A percentile compares a stretch with the other conserved stretches of the same genome.
Evolutionary conservation across 2,329 filamentous ascomycete species (phyloP).

Genomic region (Lachnum nothofagi): DNA sequence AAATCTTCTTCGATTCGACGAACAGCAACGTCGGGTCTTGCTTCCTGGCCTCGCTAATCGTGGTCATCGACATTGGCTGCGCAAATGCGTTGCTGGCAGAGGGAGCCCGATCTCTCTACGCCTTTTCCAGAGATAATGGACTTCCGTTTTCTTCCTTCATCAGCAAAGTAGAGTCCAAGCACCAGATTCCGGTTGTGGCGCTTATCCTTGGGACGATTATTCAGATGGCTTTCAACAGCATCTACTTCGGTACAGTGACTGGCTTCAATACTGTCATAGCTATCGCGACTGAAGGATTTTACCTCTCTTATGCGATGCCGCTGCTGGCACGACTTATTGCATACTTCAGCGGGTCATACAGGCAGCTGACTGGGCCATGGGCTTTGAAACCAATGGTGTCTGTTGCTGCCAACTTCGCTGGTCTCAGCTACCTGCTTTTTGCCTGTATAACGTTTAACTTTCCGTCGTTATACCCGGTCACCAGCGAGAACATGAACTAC

Average conservation of each 20-base stretch:
- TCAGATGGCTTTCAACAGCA: conserved; percentile 49
- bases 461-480: conserved; percentile 46
- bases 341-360: conserved; percentile 39
- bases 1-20: conserved; percentile 47
- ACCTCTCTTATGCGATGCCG: conserved; percentile 54
- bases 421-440: conserved; percentile 49
- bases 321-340: conserved; percentile 46
- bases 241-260: conserved; percentile 50
- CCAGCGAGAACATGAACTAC: conserved; percentile 53
- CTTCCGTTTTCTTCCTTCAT: conserved; percentile 46
- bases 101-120: conserved; percentile 38
- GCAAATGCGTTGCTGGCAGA: conserved; percentile 36
- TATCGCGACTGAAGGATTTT: conserved; percentile 54
- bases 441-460: conserved; percentile 54
- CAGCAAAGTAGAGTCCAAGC: conserved; percentile 42
- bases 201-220: conserved; percentile 43
- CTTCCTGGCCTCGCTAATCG: conserved; percentile 43
- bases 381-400: conserved; percentile 35
- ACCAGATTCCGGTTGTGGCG: conserved; percentile 45
- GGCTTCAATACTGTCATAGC: conserved; percentile 53
- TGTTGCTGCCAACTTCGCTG: conserved; percentile 41
- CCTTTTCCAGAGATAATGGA: conserved; percentile 47
- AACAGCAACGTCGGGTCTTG: conserved; percentile 41
- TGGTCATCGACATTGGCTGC: conserved; percentile 37
- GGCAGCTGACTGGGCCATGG: conserved; percentile 37